These are phyloP conservation scores for Jacaranda copaia DNA, from an alignment of 257 asterid species.

Conservation along the genomic window DNA sequence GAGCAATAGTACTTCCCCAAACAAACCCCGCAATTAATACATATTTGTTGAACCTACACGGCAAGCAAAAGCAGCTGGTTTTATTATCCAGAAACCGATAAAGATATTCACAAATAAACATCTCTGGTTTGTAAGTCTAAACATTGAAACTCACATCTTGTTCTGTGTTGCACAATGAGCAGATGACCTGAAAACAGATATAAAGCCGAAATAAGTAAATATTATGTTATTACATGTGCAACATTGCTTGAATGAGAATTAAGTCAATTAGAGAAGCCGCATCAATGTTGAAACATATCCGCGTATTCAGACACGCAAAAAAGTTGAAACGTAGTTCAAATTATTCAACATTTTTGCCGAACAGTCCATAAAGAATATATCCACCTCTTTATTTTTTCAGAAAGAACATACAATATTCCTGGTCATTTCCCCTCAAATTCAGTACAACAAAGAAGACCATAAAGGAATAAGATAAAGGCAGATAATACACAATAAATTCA, in stretches of 20 bases:
- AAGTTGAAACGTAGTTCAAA: neutral
- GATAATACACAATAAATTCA: neutral
- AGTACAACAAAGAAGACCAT: neutral
- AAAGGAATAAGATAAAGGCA: neutral
- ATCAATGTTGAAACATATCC: neutral
- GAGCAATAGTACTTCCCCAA: constrained; percentile 67
- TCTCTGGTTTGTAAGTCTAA: neutral
- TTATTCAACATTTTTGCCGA: neutral
- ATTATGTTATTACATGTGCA: neutral
- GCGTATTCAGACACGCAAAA: neutral
- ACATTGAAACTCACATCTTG: constrained; percentile 44
- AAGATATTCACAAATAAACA: neutral
- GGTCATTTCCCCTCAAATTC: neutral
- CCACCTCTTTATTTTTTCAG: neutral
- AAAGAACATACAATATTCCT: neutral
- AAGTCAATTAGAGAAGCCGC: neutral
- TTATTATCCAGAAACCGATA: neutral
- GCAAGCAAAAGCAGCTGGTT: constrained; percentile 6
- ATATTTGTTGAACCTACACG: constrained; percentile 41
- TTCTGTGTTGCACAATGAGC: constrained; percentile 46
- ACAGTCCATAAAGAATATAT: neutral
- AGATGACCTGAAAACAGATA: constrained; percentile 38
- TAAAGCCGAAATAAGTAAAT: neutral
- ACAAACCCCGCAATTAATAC: constrained; percentile 53
- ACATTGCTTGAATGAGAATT: neutral